Evolutionary conservation across 495 filamentous ascomycete species (phyloP).

Genomic region (Penicillium macrosclerotiorum): DNA sequence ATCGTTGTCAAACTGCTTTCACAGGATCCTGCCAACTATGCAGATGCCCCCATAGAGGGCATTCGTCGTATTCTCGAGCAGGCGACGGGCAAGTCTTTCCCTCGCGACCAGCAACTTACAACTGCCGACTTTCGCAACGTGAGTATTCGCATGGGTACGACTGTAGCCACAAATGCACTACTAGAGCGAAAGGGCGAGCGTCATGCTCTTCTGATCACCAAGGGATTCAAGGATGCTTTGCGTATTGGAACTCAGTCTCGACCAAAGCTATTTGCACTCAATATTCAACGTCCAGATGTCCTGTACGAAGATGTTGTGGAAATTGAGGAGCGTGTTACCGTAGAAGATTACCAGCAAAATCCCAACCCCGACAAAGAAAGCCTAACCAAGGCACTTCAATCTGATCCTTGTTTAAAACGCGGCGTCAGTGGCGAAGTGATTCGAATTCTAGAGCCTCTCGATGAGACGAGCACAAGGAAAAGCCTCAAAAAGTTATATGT

Average conservation of each 20-base stretch:
- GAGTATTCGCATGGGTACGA: conserved; percentile 88
- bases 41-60: conserved; percentile 85
- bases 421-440: conserved; percentile 53
- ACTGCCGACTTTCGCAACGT: conserved; percentile 66
- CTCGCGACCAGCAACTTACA: conserved; percentile 77
- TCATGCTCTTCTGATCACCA: conserved; percentile 86
- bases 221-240: conserved; percentile 91
- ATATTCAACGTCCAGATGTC: conserved; percentile 74
- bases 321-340: conserved; percentile 67
- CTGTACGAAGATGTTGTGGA: conserved; percentile 74
- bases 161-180: conserved; percentile 84
- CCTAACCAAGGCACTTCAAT: conserved; percentile 50
- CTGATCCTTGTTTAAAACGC: conserved; percentile 33
- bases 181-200: conserved; percentile 91
- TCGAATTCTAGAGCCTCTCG: conserved; percentile 42
- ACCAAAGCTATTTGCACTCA: conserved; percentile 79
- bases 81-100: conserved; percentile 72
- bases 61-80: conserved; percentile 86
- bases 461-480: conserved; percentile 23
- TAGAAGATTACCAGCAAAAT: conserved; percentile 28
- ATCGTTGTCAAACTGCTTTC: conserved; percentile 85
- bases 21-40: conserved; percentile 83
- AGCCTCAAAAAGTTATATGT: conserved; percentile 32
- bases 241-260: conserved; percentile 82
- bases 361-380: conserved; percentile 63